These are phyloP conservation scores for Saussurea involucrata DNA, from an alignment of 129 eudicot species.

Conservation along the genomic window DNA sequence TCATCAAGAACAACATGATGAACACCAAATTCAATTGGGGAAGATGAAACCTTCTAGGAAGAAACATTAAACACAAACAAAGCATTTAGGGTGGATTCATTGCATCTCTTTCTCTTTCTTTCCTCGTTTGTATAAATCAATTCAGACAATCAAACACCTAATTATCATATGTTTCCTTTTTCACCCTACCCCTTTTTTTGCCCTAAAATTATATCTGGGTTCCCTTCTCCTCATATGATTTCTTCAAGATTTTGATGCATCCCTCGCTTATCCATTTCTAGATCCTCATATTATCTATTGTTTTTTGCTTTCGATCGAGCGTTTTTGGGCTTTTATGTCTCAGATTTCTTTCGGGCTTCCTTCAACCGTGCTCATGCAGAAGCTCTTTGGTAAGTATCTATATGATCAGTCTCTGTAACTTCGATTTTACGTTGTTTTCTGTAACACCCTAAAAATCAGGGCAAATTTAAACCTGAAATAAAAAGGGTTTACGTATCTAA, in stretches of 20 bases:
- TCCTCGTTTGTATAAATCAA: conserved; percentile 19
- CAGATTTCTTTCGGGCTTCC: conserved; percentile 29
- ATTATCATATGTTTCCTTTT: conserved; percentile 9
- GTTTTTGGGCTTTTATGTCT: conserved; percentile 35
- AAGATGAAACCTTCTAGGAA: too few species aligned
- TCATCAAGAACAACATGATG: too few species aligned
- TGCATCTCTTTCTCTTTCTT: conserved; percentile 38
- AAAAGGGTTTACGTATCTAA: too few species aligned
- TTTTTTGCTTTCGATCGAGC: conserved; percentile 67
- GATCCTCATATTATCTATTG: conserved; percentile 33
- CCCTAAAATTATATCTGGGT: too few species aligned
- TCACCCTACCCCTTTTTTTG: conserved; percentile 41
- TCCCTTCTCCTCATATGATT: too few species aligned
- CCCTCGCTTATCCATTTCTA: conserved; percentile 16
- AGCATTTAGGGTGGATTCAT: conserved; percentile 39
- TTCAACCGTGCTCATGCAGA: conserved; percentile 54
- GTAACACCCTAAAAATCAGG: too few species aligned
- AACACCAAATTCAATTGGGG: too few species aligned
- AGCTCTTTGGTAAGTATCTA: conserved; percentile 49
- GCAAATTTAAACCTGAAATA: too few species aligned
- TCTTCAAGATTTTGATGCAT: too few species aligned
- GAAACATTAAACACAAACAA: conserved; percentile 50
- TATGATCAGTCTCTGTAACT: neutral
- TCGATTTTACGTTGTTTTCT: too few species aligned
- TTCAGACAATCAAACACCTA: conserved; percentile 9